These are phyloP conservation scores for Xerocomus amazonicus DNA, from an alignment of 1,284 basidiomycete genomes.

Conservation along the genomic window DNA sequence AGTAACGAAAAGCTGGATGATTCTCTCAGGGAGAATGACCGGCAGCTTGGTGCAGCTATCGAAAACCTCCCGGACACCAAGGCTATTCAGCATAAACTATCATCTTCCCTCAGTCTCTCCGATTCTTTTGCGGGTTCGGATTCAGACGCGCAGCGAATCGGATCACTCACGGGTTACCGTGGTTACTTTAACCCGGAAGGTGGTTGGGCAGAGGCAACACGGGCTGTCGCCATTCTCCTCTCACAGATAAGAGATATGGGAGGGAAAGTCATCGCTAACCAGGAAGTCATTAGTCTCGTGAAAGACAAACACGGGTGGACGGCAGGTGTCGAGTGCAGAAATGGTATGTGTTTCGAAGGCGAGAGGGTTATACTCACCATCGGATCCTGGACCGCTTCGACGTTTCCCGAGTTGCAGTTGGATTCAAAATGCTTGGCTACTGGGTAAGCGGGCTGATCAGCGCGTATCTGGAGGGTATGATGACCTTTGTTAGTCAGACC, in stretches of 20 bases:
- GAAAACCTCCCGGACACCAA: slow-evolving; percentile 36
- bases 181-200: slow-evolving; percentile 76
- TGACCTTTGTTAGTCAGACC: slow-evolving; percentile 54
- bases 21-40: slow-evolving; percentile 57
- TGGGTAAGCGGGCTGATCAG: slow-evolving; percentile 46
- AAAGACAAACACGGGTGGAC: slow-evolving; percentile 40
- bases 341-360: slow-evolving; percentile 55
- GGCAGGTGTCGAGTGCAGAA: slow-evolving; percentile 59
- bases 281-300: slow-evolving; percentile 51
- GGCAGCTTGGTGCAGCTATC: slow-evolving; percentile 48
- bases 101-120: slow-evolving; percentile 20
- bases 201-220: slow-evolving; percentile 83
- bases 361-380: slow-evolving; percentile 63
- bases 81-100: slow-evolving; percentile 25
- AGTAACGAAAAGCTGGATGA: slow-evolving; percentile 23
- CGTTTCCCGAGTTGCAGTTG: slow-evolving; percentile 60
- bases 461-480: no score
- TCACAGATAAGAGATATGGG: slow-evolving; percentile 56
- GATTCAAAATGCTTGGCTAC: slow-evolving; percentile 58
- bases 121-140: slow-evolving; percentile 5
- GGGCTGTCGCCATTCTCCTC: slow-evolving; percentile 61
- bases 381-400: slow-evolving; percentile 81
- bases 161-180: slow-evolving; percentile 33
- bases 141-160: slow-evolving; percentile 10
- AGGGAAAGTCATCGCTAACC: slow-evolving; percentile 57